phyloP scores from a whole-genome alignment of 202 grass and related monocot species.

The Eragrostis tef region DNA sequence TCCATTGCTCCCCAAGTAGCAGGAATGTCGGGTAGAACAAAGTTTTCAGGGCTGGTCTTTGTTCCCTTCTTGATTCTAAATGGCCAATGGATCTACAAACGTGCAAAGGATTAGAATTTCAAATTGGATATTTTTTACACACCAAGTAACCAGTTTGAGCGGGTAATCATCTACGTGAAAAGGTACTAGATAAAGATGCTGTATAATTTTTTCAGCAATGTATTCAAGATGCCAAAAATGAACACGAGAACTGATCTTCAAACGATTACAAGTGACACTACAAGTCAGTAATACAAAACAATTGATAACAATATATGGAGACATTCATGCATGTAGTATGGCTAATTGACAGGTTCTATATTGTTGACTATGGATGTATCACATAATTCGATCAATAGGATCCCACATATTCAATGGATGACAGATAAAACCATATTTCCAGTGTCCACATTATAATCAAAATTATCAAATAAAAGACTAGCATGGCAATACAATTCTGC shows the following conservation, averaged over 20 bases:
- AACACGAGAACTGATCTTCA: neutral
- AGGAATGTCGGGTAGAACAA: constrained; percentile 64
- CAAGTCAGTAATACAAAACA: no score
- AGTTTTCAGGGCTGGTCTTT: constrained; percentile 62
- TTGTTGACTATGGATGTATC: no score
- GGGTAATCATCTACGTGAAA: no score
- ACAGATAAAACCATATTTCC: neutral
- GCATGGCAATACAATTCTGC: neutral
- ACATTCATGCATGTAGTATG: no score
- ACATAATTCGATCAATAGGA: no score
- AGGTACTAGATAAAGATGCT: no score
- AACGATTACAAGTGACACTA: neutral
- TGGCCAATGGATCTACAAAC: constrained; percentile 91
- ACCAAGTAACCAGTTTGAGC: no score
- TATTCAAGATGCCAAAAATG: constrained; percentile 3
- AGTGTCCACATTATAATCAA: neutral
- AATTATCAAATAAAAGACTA: no score
- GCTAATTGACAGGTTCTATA: no score
- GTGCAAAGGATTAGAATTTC: neutral
- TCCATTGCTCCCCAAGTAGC: constrained; percentile 86
- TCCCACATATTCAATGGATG: no score
- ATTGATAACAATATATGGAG: no score
- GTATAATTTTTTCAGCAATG: constrained; percentile 13
- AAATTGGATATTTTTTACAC: no score
- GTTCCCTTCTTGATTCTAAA: constrained; percentile 71